These are phyloP conservation scores for Thuja plicata DNA, from an alignment of 83 land plant species.

Conservation along the genomic window DNA sequence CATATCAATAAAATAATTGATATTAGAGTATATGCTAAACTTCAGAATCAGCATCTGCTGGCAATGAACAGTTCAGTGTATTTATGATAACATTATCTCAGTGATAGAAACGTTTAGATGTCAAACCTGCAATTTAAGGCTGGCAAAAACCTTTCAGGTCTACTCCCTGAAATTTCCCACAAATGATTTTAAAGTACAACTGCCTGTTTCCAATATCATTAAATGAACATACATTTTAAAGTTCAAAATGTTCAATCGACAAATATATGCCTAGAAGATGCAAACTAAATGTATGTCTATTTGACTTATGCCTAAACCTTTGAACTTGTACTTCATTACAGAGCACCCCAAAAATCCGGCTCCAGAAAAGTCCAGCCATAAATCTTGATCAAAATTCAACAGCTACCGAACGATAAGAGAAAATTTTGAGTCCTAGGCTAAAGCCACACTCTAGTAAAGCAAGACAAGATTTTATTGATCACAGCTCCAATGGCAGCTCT, in stretches of 20 bases:
- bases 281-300: not conserved
- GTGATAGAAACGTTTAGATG: not conserved
- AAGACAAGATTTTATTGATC: not conserved
- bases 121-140: not conserved
- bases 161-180: not conserved
- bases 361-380: not conserved
- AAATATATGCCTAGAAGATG: slow-evolving; percentile 1
- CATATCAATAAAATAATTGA: too few relatives aligned
- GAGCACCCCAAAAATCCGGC: slow-evolving; percentile 1
- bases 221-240: not conserved
- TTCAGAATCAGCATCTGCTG: too few relatives aligned
- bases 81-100: not conserved
- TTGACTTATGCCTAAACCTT: not conserved
- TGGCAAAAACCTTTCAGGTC: not conserved
- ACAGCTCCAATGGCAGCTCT: not conserved
- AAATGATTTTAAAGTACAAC: not conserved
- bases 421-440: not conserved
- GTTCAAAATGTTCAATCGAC: not conserved
- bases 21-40: too few relatives aligned
- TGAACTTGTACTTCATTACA: not conserved
- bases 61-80: not conserved
- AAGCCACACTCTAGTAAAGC: not conserved
- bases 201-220: not conserved
- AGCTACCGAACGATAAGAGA: not conserved
- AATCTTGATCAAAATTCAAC: not conserved